Percentiles rank a stretch among this genome's conserved stretches.
Evolutionary conservation across 1,284 basidiomycete genomes (phyloP).

Genomic region (Cystobasidium sp.): DNA sequence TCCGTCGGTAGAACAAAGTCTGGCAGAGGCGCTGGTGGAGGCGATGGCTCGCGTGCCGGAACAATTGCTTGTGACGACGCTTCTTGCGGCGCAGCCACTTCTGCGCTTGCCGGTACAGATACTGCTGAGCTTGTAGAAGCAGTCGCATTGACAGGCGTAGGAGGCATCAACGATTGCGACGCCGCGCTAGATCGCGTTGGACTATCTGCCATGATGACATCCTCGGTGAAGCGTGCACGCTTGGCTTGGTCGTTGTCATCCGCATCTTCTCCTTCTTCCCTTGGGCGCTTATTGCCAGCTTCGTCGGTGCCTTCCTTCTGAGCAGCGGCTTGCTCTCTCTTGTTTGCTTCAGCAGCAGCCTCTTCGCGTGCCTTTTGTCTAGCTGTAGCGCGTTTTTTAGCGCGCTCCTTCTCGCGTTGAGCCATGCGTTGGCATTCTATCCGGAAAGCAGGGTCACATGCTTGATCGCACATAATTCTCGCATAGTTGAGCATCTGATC

Average conservation of each 20-base stretch:
- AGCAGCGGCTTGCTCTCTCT: constrained; percentile 58
- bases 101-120: not conserved
- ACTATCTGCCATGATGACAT: constrained; percentile 26
- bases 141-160: not conserved
- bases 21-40: constrained; percentile 52
- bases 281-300: constrained; percentile 57
- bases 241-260: constrained; percentile 45
- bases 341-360: constrained; percentile 11
- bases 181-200: constrained; percentile 17
- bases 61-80: not conserved
- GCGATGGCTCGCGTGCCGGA: constrained; percentile 20
- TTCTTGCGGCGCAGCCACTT: not conserved
- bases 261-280: constrained; percentile 53
- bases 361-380: constrained; percentile 9
- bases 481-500: constrained; percentile 88
- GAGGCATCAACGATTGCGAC: constrained; percentile 3
- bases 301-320: constrained; percentile 43
- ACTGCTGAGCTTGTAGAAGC: constrained; percentile 2
- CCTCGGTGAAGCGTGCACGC: constrained; percentile 21
- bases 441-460: constrained; percentile 81
- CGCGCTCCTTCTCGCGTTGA: constrained; percentile 71
- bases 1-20: constrained; percentile 65
- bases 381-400: constrained; percentile 65
- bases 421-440: constrained; percentile 90
- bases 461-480: constrained; percentile 77